Base-by-base conservation (phyloP, 2,329 filamentous ascomycete genomes). In the Claviceps paspali region DNA sequence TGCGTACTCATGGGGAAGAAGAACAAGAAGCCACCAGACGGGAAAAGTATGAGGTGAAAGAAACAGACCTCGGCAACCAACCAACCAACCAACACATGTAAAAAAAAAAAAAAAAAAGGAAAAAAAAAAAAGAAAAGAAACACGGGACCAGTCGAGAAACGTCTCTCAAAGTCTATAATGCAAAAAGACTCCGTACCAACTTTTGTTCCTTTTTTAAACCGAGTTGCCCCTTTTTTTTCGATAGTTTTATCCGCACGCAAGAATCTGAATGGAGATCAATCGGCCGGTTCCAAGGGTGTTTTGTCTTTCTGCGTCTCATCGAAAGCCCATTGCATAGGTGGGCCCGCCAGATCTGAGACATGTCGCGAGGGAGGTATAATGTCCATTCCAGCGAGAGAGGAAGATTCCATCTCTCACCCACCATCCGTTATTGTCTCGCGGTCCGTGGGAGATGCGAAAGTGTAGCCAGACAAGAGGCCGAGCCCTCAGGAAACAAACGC, bases 321-420 rank as follows among this genome's bases (percentile, higher is more conserved):
- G 31, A 36, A 29, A 19, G 23, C 38, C 26, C 27, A 30, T 36
- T 17, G 30, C 31, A 14, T 28, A 18, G 23, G 26, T 27, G 35
- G 27, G 33, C 37, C n/a, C 15, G 32, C 35, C 40, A 22, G 23
- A 53, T 52, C 52, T 48, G 45, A 56, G 51, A 56, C 52, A 54
- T 44, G 46, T 48, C 47, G 46, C 48, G 41, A 48, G 39, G 45
- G 42, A 38, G 44, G 36, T 38, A 40, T 14, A 41, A 49, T 53
- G 44, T 50, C 44, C 54, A 52, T 56, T 52, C 54, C 49, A 43
- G 40, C 22, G 41, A 36, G 17, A 33, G 34, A 11, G 18, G 29
- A 38, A 8, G 5, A 22, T 22, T 5, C 21, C 21, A 5, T 22
- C 8, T 22, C 21, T 8, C 21, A 8, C 5, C 8, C 5, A 8